Conservation (phyloP, 2,329 filamentous ascomycete species). For the Metarhizium brunneum region DNA sequence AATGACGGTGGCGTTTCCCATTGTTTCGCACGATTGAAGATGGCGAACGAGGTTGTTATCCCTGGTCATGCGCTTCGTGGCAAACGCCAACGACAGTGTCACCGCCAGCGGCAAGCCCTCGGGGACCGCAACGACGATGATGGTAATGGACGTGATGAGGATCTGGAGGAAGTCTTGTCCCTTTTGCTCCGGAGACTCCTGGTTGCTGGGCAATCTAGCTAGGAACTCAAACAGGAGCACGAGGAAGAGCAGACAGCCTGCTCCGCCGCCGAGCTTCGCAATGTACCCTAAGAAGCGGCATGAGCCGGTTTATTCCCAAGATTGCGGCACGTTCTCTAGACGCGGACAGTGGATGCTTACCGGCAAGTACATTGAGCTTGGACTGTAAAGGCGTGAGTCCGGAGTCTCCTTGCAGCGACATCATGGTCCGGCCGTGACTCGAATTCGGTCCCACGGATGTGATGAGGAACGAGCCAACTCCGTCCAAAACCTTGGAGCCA, state of each 20-base stretch:
- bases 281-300: slow-evolving; percentile 12
- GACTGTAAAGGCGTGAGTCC: slow-evolving; percentile 45
- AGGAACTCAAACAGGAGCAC: slow-evolving; percentile 73
- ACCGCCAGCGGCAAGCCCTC: slow-evolving; percentile 60
- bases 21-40: slow-evolving; percentile 59
- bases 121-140: slow-evolving; percentile 58
- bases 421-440: slow-evolving; percentile 44
- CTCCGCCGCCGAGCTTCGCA: slow-evolving; percentile 44
- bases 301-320: too few relatives aligned
- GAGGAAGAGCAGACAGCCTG: slow-evolving; percentile 64
- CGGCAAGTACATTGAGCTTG: slow-evolving; percentile 33
- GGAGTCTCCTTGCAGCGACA: slow-evolving; percentile 41
- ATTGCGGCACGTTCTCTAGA: accelerated
- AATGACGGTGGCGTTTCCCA: slow-evolving; percentile 64
- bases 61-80: slow-evolving; percentile 58
- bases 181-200: slow-evolving; percentile 43
- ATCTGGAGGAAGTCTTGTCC: slow-evolving; percentile 49
- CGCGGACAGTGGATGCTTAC: too few relatives aligned
- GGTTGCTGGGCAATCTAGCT: slow-evolving; percentile 46
- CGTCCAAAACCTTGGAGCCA: slow-evolving; percentile 37
- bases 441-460: slow-evolving; percentile 48
- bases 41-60: slow-evolving; percentile 62
- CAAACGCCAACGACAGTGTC: slow-evolving; percentile 59
- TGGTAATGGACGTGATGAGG: slow-evolving; percentile 55
- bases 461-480: slow-evolving; percentile 46